Conservation (phyloP, 371 early-diverging fungal genomes). For the Rhizopus delemar region DNA sequence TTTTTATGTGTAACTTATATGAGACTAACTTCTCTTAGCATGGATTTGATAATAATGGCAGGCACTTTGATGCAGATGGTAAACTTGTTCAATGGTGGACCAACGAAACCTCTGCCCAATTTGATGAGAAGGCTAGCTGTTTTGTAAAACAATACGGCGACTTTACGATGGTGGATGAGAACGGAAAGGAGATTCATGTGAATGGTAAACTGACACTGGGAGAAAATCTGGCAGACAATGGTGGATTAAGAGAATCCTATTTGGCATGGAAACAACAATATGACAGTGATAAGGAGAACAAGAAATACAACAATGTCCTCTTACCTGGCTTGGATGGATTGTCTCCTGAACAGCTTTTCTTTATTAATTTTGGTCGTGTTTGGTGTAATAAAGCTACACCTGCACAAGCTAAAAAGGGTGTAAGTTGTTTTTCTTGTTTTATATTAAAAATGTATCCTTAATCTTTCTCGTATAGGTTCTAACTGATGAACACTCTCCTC, state of each 20-base stretch:
- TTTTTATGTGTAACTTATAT: background rate
- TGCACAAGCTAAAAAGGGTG: slow-evolving; percentile 36
- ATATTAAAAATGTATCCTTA: background rate
- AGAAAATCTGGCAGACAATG: slow-evolving; percentile 78
- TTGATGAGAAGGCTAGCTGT: slow-evolving; percentile 55
- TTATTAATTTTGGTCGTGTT: slow-evolving; percentile 54
- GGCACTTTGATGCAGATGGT: slow-evolving; percentile 52
- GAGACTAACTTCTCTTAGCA: slow-evolving; percentile 26
- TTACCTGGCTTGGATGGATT: slow-evolving; percentile 54
- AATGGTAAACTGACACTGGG: slow-evolving; percentile 60
- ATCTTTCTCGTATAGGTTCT: slow-evolving; percentile 24
- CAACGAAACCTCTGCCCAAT: slow-evolving; percentile 45
- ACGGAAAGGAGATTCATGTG: slow-evolving; percentile 30
- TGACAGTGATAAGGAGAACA: slow-evolving; percentile 35
- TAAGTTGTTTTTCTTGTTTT: slow-evolving; percentile 15
- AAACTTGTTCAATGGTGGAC: slow-evolving; percentile 66
- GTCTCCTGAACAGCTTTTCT: slow-evolving; percentile 58
- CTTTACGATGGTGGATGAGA: slow-evolving; percentile 38
- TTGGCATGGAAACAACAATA: slow-evolving; percentile 44
- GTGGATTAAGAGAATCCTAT: slow-evolving; percentile 54
- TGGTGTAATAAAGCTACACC: slow-evolving; percentile 53
- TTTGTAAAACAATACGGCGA: slow-evolving; percentile 64
- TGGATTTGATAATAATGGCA: slow-evolving; percentile 53
- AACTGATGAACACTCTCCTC: slow-evolving; percentile 62
- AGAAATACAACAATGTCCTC: slow-evolving; percentile 40